Percentiles rank a stretch among this genome's conserved stretches.
phyloP scores from a whole-genome alignment of 2,329 filamentous ascomycete genomes.

The Rutstroemia sp. region DNA sequence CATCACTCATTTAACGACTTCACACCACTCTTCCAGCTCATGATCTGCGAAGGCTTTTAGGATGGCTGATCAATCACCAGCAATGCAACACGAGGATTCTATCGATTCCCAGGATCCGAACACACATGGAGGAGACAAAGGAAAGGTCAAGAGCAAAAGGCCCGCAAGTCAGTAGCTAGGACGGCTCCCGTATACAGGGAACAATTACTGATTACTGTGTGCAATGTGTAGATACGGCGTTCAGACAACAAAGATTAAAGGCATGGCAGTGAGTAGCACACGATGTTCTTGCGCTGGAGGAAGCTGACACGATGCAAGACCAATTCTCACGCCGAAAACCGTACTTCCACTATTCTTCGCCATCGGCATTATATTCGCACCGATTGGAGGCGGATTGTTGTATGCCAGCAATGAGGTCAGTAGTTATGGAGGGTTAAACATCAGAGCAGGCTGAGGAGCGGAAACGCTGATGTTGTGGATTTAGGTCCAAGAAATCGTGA shows the following conservation, averaged over 20 bases:
- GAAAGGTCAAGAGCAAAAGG: conserved; percentile 84
- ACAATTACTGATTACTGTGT: conserved; percentile 16
- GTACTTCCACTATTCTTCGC: conserved; percentile 86
- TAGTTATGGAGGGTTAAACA: not conserved
- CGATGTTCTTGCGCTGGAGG: conserved; percentile 5
- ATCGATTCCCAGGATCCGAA: conserved; percentile 47
- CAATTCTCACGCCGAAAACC: conserved; percentile 91
- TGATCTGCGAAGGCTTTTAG: conserved; percentile 20
- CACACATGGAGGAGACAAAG: conserved; percentile 45
- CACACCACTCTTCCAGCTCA: conserved; percentile 12
- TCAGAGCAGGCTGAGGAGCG: not conserved
- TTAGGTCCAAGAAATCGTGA: conserved; percentile 63
- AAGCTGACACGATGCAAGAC: conserved; percentile 44
- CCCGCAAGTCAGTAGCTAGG: conserved; percentile 64
- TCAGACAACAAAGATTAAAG: conserved; percentile 92
- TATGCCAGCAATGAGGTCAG: conserved; percentile 76
- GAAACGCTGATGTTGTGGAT: not conserved
- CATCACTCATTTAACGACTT: not conserved
- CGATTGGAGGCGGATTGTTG: conserved; percentile 79
- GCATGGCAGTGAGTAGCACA: conserved; percentile 79
- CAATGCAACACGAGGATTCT: conserved; percentile 36
- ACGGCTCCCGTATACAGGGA: conserved; percentile 8
- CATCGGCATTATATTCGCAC: conserved; percentile 86
- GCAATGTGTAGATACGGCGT: conserved; percentile 70
- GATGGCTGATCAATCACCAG: conserved; percentile 26